A percentile compares a stretch with the other conserved stretches of the same genome.
phyloP scores from a whole-genome alignment of 345 rosid species.

The Fremontodendron californicum region DNA sequence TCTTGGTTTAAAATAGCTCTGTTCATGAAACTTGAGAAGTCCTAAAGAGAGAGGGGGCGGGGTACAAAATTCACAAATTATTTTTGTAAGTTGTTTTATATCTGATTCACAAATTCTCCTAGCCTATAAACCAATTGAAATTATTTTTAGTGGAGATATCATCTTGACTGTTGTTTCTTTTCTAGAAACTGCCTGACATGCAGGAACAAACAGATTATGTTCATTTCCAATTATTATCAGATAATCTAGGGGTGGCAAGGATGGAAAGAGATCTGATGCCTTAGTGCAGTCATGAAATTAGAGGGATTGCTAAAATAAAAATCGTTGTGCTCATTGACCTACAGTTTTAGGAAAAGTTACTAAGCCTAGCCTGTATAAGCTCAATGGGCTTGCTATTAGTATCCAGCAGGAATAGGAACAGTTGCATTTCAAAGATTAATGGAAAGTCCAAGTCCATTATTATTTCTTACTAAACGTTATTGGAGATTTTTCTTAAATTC shows the following conservation, averaged over 20 bases:
- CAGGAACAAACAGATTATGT: not conserved
- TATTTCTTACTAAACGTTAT: not conserved
- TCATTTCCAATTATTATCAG: not conserved
- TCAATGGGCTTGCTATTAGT: not conserved
- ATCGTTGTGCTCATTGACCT: not conserved
- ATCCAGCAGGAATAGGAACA: not conserved
- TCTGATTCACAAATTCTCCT: no score
- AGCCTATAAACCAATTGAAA: no score
- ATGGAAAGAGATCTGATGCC: not conserved
- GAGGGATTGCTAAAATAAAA: not conserved
- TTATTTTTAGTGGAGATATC: not conserved
- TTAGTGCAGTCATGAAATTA: not conserved
- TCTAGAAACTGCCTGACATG: not conserved
- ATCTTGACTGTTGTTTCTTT: not conserved
- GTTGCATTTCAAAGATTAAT: constrained; percentile 6
- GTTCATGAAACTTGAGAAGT: not conserved
- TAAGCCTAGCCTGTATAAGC: not conserved
- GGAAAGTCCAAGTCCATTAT: not conserved
- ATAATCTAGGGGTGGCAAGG: not conserved
- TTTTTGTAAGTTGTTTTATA: no score
- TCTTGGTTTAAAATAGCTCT: not conserved
- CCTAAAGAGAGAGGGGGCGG: not conserved
- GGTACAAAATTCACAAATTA: not conserved
- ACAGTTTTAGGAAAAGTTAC: not conserved
- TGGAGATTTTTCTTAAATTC: not conserved